Evolutionary conservation across 768 basidiomycete species (phyloP), one percentile per base, ranked within the genome.

Genomic region (Auricularia cornea): DNA sequence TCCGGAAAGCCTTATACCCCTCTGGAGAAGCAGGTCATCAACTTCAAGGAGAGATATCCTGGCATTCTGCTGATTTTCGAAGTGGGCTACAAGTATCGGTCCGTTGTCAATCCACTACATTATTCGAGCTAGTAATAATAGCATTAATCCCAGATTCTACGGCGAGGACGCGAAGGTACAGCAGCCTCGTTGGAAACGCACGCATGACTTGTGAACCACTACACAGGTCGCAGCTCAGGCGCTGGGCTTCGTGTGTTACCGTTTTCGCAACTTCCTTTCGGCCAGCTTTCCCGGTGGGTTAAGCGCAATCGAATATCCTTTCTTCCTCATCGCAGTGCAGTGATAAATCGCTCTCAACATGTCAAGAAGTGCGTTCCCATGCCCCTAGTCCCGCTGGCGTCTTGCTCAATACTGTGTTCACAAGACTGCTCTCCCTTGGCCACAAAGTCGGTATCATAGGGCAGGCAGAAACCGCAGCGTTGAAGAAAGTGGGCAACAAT

Each of bases 391-490:
- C 29, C 31, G 26, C 23, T 8, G 33, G 4, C 12, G 28, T 33
- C 6, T 29, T 26, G 32, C 23, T 62, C 32, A 41, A 6, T 3
- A 8, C 8, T 10, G 3, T 48, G 61, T 65, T 32, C 41, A 62
- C 12, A 32, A 88, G 92, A 65, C 78, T 95, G 18, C 78, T 95
- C 31, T 84, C 89, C 3, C 82, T 83, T 63, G 93, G 92, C 0
- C 79, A 92, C 71, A 87, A 89, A 73, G 69, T 72, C 40, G 93
- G 94, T 2, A 82, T 95, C 31, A 86, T 93, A 2, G 79, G 84
- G 28, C 94, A 95, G 70, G 82, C 80, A 1, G 93, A 95, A 74
- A 94, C 94, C 0, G 90, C 93, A 20, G 93, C 93, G 0, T 79
- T 95, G 59, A 95, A 95, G 77, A 93, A 90, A 75, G 85, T 79